A percentile compares a stretch with the other conserved stretches of the same genome.
Evolutionary conservation across 169 alveolate species (phyloP).

Genomic region (Plasmodium berghei): DNA sequence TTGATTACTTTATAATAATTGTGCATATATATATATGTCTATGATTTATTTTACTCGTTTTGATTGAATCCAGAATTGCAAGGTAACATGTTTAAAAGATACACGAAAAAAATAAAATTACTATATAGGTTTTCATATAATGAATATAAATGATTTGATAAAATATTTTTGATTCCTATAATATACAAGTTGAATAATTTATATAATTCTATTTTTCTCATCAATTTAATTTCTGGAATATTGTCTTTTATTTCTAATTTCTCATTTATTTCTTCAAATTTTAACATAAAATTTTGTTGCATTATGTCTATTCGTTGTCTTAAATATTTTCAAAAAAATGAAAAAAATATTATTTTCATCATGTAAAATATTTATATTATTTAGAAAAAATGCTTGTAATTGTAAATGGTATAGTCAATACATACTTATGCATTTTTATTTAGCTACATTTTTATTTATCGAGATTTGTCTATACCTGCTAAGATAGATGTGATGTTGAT

Average conservation of each 20-base stretch:
- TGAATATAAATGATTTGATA: slow-evolving; percentile 27
- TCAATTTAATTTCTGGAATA: not conserved
- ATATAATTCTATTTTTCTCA: slow-evolving; percentile 32
- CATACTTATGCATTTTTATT: no score
- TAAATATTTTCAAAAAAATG: not conserved
- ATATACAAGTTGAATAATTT: slow-evolving; percentile 24
- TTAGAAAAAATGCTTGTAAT: no score
- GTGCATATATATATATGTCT: no score
- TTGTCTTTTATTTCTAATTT: slow-evolving; percentile 13
- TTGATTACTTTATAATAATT: no score
- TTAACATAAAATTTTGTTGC: slow-evolving; percentile 15
- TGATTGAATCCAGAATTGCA: no score
- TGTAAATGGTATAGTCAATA: no score
- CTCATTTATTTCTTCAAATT: slow-evolving; percentile 29
- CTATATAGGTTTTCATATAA: slow-evolving; percentile 33
- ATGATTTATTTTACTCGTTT: no score
- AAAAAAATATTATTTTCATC: no score
- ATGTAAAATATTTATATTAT: no score
- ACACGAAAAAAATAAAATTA: slow-evolving; percentile 30
- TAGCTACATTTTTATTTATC: no score
- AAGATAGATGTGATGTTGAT: slow-evolving; percentile 9
- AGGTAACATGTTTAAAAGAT: slow-evolving; percentile 36
- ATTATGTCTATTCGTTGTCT: slow-evolving; percentile 35
- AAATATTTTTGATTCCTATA: slow-evolving; percentile 12
- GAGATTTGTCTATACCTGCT: slow-evolving; percentile 14